Conservation (phyloP, 2,329 filamentous ascomycete genomes). For the Huntiella moniliformis region DNA sequence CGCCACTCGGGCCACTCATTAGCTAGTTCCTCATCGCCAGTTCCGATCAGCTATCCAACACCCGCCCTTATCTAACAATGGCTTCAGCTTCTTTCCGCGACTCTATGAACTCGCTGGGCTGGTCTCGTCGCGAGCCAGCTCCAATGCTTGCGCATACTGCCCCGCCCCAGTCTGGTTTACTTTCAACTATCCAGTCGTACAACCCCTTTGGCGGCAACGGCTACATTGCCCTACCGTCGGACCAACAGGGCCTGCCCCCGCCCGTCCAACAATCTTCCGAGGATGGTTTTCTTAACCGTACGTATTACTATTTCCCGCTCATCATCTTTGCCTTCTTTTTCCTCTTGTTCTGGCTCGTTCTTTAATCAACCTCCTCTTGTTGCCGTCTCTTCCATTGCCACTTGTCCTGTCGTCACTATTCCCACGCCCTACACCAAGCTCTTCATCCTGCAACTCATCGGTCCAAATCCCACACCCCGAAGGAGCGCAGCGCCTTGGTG, state of each 20-base stretch:
- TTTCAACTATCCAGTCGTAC: constrained; percentile 63
- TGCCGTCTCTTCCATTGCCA: no score
- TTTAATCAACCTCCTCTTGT: no score
- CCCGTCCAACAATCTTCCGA: constrained; percentile 74
- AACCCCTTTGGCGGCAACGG: constrained; percentile 78
- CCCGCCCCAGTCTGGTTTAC: constrained; percentile 46
- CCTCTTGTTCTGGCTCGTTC: background rate
- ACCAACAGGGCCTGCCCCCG: constrained; percentile 24
- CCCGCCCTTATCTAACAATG: constrained; percentile 31
- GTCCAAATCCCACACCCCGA: no score
- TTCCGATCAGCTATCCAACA: background rate
- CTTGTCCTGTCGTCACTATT: no score
- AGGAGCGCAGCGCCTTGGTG: no score
- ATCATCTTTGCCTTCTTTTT: background rate
- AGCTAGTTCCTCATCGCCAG: background rate
- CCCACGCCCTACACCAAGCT: no score
- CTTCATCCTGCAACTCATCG: no score
- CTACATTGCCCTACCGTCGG: constrained; percentile 70
- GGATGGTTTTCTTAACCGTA: constrained; percentile 86
- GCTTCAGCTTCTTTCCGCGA: constrained; percentile 79
- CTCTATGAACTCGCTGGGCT: constrained; percentile 85
- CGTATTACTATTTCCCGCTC: constrained; percentile 26
- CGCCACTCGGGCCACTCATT: background rate
- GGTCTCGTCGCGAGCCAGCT: constrained; percentile 70
- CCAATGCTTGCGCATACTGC: constrained; percentile 49